These are phyloP conservation scores for Panicum miliaceum DNA, from an alignment of 176 grass and related monocot species.

Conservation along the genomic window DNA sequence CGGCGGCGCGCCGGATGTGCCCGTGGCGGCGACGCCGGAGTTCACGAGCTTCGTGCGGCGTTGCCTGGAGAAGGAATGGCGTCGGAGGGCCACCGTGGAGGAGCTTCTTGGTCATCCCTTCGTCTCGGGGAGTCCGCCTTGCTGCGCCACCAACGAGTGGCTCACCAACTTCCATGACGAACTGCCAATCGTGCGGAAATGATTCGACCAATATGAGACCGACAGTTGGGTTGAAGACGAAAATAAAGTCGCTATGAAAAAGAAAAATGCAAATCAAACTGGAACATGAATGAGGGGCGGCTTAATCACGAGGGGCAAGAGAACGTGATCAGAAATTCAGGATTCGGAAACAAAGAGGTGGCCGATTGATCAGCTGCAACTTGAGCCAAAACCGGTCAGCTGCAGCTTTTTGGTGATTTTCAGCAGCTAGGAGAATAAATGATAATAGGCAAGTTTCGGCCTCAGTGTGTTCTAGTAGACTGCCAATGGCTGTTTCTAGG, in stretches of 20 bases:
- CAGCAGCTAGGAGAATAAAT: neutral
- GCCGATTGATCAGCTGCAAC: too few species aligned
- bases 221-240: too few species aligned
- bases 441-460: neutral
- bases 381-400: neutral
- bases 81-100: conserved; percentile 39
- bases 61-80: conserved; percentile 50
- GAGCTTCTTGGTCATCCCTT: conserved; percentile 49
- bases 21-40: conserved; percentile 39
- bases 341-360: neutral
- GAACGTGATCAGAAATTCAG: conserved; percentile 2
- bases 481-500: neutral
- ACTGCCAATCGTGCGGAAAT: too few species aligned
- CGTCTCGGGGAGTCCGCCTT: neutral
- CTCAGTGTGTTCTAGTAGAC: neutral
- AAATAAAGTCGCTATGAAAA: neutral
- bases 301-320: neutral
- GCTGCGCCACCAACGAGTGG: conserved; percentile 12
- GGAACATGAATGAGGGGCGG: neutral
- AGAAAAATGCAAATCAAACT: neutral
- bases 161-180: too few species aligned
- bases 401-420: neutral
- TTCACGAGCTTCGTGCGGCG: conserved; percentile 37
- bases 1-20: conserved; percentile 23
- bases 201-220: too few species aligned